Evolutionary conservation across 257 asterid genomes (phyloP), one percentile per base, ranked within the genome.

Genomic region (Nicotiana tabacum): DNA sequence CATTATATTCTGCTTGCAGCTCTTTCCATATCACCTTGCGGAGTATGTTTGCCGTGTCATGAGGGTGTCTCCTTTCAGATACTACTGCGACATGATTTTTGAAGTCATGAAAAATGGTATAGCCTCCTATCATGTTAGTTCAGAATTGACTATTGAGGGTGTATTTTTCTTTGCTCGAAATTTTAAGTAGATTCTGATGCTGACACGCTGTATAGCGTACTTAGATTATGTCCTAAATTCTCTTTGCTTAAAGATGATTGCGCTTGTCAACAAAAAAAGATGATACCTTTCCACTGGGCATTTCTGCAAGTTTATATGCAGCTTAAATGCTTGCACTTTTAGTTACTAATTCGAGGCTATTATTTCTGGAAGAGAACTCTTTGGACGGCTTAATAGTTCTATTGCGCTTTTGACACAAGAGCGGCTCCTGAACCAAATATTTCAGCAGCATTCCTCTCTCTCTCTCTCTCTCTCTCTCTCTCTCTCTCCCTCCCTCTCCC

Each of bases 21-120:
- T 96, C 83, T 96, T 90, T 64, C 99, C 99, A 1, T 96, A 96
- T 89, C 99, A 96, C 89, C 98, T 96, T 83, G 92, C 98, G 21
- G 99, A 96, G 89, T 91, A 96, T 85, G 93, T 96, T 85, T 93
- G 98, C 90, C 99, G 98, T 76, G 99, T 96, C 82, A 92, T 93
- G 99, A 88, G 99, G 91, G 87, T 94, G 85, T 91, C 99, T 55
- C 98, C 99, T 82, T 96, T 96, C 94, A 93, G 93, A 89, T 96
- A 96, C 91, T 96, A 96, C 88, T 96, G 99, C 33, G 98, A 96
- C 78, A 96, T 93, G 91, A 86, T 96, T 82, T 96, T 96, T 65
- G 99, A 96, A 90, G 99, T 96, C 86, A 94, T 96, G 99, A 96
- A 85, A 90, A 94, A 92, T 87, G 99, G 99, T 96, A 96, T 82